Conservation (phyloP, 2,329 filamentous ascomycete genomes). For the Rutstroemia sp. region DNA sequence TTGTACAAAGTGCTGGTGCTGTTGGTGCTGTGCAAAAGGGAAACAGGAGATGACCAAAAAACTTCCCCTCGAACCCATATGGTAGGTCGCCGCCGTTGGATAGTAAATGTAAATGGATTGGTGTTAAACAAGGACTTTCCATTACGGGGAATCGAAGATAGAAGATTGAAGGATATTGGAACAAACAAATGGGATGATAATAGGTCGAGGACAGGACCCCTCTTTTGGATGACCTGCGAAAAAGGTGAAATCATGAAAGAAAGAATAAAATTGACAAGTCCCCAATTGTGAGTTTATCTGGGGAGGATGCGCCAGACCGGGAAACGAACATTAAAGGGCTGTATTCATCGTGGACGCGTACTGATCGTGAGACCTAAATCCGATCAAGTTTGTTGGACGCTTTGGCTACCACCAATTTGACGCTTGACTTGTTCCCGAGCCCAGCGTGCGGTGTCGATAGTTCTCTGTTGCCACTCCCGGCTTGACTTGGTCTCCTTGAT, state of each 20-base stretch:
- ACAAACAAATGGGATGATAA: constrained; percentile 7
- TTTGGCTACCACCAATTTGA: constrained; percentile 53
- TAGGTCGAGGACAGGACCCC: constrained; percentile 31
- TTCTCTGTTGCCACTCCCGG: constrained; percentile 77
- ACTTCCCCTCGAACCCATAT: too few relatives aligned
- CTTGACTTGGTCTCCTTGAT: constrained; percentile 89
- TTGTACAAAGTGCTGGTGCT: constrained; percentile 6
- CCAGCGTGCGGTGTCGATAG: constrained; percentile 93
- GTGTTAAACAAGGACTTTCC: constrained; percentile 2
- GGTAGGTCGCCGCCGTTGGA: not conserved
- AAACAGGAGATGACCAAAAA: not conserved
- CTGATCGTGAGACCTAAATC: constrained; percentile 3
- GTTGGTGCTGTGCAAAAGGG: constrained; percentile 1
- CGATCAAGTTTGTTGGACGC: constrained; percentile 28
- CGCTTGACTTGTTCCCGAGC: constrained; percentile 96
- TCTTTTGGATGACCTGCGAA: constrained; percentile 24
- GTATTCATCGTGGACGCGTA: constrained; percentile 17
- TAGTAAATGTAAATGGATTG: constrained; percentile 1
- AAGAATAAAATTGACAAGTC: constrained; percentile 12
- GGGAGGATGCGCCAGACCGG: constrained; percentile 19
- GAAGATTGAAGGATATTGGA: constrained; percentile 3
- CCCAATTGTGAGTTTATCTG: constrained; percentile 18
- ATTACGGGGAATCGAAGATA: not conserved
- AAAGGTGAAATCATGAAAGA: constrained; percentile 11
- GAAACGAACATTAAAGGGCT: constrained; percentile 20